Evolutionary conservation across 371 early-diverging fungal species (phyloP).

Genomic region (Mortierella sp.): DNA sequence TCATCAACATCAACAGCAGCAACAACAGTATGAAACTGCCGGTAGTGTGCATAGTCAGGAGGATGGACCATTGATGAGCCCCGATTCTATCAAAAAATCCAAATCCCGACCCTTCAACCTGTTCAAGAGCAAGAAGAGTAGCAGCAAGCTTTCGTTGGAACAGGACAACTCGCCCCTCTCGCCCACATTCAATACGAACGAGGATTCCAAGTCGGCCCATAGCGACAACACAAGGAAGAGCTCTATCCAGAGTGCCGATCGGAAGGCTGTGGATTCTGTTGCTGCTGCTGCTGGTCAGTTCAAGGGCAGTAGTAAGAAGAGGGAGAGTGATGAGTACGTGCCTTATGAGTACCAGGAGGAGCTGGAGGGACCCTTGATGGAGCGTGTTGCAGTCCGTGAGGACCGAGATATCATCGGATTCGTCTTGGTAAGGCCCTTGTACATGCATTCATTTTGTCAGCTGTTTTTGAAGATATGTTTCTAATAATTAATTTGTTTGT

Average conservation of each 20-base stretch:
- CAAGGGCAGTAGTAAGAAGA: constrained; percentile 21
- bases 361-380: constrained; percentile 51
- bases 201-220: constrained; percentile 20
- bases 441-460: too few relatives aligned
- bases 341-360: constrained; percentile 58
- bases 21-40: neutral
- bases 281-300: neutral
- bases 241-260: constrained; percentile 21
- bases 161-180: constrained; percentile 21
- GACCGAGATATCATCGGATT: constrained; percentile 39
- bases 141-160: constrained; percentile 18
- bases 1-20: neutral
- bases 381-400: constrained; percentile 42
- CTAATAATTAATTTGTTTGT: neutral
- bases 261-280: neutral
- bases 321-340: constrained; percentile 40
- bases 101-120: constrained; percentile 31
- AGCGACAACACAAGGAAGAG: constrained; percentile 32
- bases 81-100: constrained; percentile 16
- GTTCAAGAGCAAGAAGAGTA: constrained; percentile 44
- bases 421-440: constrained; percentile 45
- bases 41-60: neutral
- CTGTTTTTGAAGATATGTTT: too few relatives aligned
- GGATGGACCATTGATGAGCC: neutral
- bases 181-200: constrained; percentile 11